Conservation (phyloP, 1,139 yeast genomes). For the Suhomyces anneliseae region DNA sequence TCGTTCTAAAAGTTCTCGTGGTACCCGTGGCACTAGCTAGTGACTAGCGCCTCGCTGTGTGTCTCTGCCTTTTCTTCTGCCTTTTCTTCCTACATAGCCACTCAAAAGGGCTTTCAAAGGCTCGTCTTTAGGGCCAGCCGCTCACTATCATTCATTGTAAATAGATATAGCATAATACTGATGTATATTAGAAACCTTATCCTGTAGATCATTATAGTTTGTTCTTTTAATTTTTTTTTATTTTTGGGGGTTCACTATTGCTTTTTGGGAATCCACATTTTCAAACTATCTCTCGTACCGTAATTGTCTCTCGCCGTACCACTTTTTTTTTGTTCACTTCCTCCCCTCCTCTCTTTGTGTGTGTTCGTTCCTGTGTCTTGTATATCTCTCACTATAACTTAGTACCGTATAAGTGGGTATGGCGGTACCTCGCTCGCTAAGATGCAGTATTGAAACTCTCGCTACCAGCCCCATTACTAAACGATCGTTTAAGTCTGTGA, state of each 20-base stretch:
- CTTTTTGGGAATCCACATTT: background rate
- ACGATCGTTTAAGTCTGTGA: conserved; percentile 13
- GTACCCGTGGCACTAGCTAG: too few relatives aligned
- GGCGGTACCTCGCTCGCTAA: background rate
- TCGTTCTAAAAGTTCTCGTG: too few relatives aligned
- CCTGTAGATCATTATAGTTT: too few relatives aligned
- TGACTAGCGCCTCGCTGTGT: too few relatives aligned
- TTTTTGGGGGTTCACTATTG: background rate
- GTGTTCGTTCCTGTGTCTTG: background rate
- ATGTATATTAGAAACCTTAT: background rate
- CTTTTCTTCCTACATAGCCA: background rate
- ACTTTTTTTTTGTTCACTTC: too few relatives aligned
- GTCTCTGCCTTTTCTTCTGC: background rate
- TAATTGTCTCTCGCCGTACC: too few relatives aligned
- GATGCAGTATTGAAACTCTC: background rate
- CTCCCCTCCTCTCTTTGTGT: too few relatives aligned
- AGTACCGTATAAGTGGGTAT: background rate
- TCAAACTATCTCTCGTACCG: background rate
- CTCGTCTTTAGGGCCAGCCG: background rate
- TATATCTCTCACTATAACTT: background rate
- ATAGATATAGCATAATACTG: background rate
- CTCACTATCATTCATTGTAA: background rate
- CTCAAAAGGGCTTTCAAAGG: background rate
- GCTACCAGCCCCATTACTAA: conserved; percentile 1
- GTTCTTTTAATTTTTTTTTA: too few relatives aligned